Percentiles rank a stretch among this genome's conserved stretches.
Evolutionary conservation across 2,329 filamentous ascomycete species (phyloP).

Genomic region (Claviceps sp.): DNA sequence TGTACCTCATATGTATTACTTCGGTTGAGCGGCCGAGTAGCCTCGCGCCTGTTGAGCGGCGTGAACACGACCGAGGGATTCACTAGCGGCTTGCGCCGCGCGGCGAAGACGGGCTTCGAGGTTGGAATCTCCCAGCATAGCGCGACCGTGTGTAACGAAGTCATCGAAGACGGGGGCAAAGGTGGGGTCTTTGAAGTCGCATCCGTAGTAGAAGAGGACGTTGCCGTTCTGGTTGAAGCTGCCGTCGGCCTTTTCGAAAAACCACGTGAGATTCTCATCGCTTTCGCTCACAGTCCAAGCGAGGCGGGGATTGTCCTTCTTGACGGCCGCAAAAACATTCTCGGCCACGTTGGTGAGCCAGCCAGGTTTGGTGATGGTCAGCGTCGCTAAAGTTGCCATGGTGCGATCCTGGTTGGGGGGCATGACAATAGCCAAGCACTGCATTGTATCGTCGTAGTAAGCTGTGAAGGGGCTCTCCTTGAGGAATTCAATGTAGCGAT

Average conservation of each 20-base stretch:
- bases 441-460: slow-evolving; percentile 90
- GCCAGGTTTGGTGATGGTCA: slow-evolving; percentile 85
- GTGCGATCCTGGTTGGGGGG: slow-evolving; percentile 52
- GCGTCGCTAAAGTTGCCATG: slow-evolving; percentile 73
- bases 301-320: slow-evolving; percentile 82
- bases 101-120: slow-evolving; percentile 73
- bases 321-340: slow-evolving; percentile 86
- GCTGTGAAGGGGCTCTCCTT: slow-evolving; percentile 71
- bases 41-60: slow-evolving; percentile 11
- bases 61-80: slow-evolving; percentile 24
- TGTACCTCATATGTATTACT: not conserved
- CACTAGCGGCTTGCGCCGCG: slow-evolving; percentile 56
- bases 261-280: slow-evolving; percentile 95
- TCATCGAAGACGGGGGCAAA: slow-evolving; percentile 74
- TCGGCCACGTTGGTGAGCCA: slow-evolving; percentile 93
- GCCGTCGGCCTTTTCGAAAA: slow-evolving; percentile 92
- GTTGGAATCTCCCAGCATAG: slow-evolving; percentile 83
- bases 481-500: slow-evolving; percentile 72
- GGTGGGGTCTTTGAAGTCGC: slow-evolving; percentile 61
- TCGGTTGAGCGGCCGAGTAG: slow-evolving; percentile 5
- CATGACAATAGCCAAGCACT: slow-evolving; percentile 79
- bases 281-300: slow-evolving; percentile 95
- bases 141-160: slow-evolving; percentile 67
- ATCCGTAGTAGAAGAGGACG: slow-evolving; percentile 93
- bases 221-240: slow-evolving; percentile 76